These are phyloP conservation scores for Wickerhamomyces xylosicus DNA, from an alignment of 805 yeast species.

Conservation along the genomic window DNA sequence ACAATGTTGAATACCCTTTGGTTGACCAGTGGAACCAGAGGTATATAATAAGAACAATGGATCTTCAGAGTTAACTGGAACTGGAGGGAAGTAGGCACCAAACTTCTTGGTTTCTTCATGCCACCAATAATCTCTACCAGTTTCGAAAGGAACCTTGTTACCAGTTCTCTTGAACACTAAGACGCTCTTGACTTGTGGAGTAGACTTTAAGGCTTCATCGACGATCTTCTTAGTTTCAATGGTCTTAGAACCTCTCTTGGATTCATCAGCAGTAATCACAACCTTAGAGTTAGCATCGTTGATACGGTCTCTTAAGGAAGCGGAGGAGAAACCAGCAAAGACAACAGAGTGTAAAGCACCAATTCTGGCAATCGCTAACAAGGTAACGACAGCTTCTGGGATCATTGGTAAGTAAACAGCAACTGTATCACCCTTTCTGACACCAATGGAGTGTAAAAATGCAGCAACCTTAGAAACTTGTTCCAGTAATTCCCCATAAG, in stretches of 20 bases:
- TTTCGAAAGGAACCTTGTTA: conserved; percentile 56
- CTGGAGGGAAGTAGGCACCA: conserved; percentile 81
- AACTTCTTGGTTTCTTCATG: conserved; percentile 77
- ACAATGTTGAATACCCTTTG: conserved; percentile 94
- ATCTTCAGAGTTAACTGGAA: conserved; percentile 83
- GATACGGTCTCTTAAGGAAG: conserved; percentile 85
- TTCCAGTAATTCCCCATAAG: conserved; percentile 78
- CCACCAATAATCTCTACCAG: conserved; percentile 92
- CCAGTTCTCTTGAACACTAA: conserved; percentile 88
- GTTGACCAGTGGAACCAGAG: conserved; percentile 96
- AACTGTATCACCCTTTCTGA: conserved; percentile 89
- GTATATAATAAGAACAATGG: conserved; percentile 93
- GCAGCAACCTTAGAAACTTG: conserved; percentile 84
- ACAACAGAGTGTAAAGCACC: conserved; percentile 97
- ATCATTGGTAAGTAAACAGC: conserved; percentile 97
- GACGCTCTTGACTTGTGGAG: conserved; percentile 67
- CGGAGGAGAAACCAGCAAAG: conserved; percentile 94
- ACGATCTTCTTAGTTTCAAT: conserved; percentile 90
- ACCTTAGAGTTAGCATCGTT: conserved; percentile 78
- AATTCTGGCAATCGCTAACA: conserved; percentile 84
- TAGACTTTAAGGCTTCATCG: conserved; percentile 80
- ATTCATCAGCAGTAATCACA: conserved; percentile 91
- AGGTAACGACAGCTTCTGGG: conserved; percentile 90
- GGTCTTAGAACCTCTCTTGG: conserved; percentile 90
- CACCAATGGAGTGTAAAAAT: conserved; percentile 75